phyloP scores from a whole-genome alignment of 1,284 basidiomycete genomes.

The Coniophora puteana region DNA sequence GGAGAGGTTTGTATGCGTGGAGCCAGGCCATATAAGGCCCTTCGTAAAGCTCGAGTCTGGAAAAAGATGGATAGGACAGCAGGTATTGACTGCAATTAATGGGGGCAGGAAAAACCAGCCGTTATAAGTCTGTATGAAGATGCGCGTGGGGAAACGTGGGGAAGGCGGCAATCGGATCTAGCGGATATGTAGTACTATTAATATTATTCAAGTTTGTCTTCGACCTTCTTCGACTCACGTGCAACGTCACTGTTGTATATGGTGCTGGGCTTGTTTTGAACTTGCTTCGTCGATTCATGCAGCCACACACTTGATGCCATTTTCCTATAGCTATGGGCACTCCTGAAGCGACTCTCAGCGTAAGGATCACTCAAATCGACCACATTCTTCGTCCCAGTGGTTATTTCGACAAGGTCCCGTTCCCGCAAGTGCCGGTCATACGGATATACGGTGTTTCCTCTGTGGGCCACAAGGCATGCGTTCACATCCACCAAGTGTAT shows the following conservation, averaged over 20 bases:
- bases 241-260: too few relatives aligned
- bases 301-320: too few relatives aligned
- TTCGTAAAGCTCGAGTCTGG: conserved; percentile 59
- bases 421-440: conserved; percentile 73
- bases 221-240: too few relatives aligned
- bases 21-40: conserved; percentile 79
- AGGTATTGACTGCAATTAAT: conserved; percentile 49
- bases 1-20: conserved; percentile 81
- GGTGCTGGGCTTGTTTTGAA: too few relatives aligned
- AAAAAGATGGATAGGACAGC: conserved; percentile 71
- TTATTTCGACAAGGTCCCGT: conserved; percentile 57
- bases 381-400: conserved; percentile 54
- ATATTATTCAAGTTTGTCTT: too few relatives aligned
- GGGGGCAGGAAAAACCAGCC: conserved; percentile 17
- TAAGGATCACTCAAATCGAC: conserved; percentile 68
- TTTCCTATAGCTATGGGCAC: too few relatives aligned
- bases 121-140: conserved; percentile 3
- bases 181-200: too few relatives aligned
- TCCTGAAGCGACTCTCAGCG: conserved; percentile 40
- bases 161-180: too few relatives aligned
- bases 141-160: too few relatives aligned
- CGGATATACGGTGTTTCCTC: conserved; percentile 88
- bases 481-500: conserved; percentile 89
- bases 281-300: too few relatives aligned
- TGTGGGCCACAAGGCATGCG: conserved; percentile 73